Evolutionary conservation across 306 rosid species (phyloP), one percentile per base, ranked within the genome.

Genomic region (Acacia crassicarpa): DNA sequence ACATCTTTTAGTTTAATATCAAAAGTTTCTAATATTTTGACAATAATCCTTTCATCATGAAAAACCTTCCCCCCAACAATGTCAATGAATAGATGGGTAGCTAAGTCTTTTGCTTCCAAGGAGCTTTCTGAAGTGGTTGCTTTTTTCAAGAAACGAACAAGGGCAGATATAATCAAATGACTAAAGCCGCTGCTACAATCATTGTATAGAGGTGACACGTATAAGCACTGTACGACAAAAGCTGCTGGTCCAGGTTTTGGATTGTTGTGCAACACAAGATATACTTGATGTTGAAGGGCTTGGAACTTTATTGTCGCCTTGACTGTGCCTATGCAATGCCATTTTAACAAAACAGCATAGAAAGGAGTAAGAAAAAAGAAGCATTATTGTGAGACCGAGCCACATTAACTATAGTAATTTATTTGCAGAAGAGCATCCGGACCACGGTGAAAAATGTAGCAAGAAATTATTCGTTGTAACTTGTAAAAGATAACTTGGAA

Each of bases 221-320:
- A 92, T 73, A 96, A 87, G 84, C 99, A 93, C 67, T 82, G 96
- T 68, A 91, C 84, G 85, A 88, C 85, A 88, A 93, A 96, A 67
- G 94, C 82, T 78, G 92, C 91, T 46, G 97, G 98, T 83, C 94
- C 99, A 79, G 91, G 93, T 80, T 85, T 90, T 75, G 98, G 99
- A 82, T 81, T 86, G 82, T 93, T 95, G 56, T 87, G 92, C 59
- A 96, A 94, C 79, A 82, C 97, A 75, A 89, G 91, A 89, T 67
- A 84, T 20, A 96, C 89, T 81, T 92, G 97, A 38, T 92, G 84
- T 79, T 96, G 98, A 90, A 96, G 98, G 49, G 85, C 91, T 82
- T 89, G 94, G 86, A 96, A 96, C 91, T 92, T 96, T 83, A 82
- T 83, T 40, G 97, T 88, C 41, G 97, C 98, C 89, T 93, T 96